Evolutionary conservation across 2,329 filamentous ascomycete genomes (phyloP).

Genomic region (Coleophoma crateriformis): DNA sequence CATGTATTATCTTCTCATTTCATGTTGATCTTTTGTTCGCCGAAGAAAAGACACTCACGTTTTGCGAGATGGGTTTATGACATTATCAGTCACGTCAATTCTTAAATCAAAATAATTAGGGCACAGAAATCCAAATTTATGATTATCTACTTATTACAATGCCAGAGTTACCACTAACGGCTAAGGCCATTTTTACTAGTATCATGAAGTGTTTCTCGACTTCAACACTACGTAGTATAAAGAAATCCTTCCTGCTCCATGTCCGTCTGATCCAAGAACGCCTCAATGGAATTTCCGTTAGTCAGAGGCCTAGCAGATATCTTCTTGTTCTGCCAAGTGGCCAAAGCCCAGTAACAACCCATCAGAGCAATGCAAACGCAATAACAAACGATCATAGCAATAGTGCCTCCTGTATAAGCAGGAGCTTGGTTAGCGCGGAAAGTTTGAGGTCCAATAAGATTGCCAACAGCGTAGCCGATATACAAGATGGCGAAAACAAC

Average conservation of each 20-base stretch:
- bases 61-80: no score
- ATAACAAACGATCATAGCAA: constrained; percentile 43
- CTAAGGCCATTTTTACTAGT: background rate
- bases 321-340: constrained; percentile 1
- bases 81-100: no score
- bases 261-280: constrained; percentile 7
- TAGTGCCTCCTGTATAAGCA: constrained; percentile 43
- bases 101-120: no score
- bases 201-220: background rate
- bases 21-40: no score
- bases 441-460: constrained; percentile 49
- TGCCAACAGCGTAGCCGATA: constrained; percentile 44
- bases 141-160: no score
- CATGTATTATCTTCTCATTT: no score
- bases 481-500: constrained; percentile 40
- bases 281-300: constrained; percentile 1
- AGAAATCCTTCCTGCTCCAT: constrained; percentile 6
- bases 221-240: constrained; percentile 1
- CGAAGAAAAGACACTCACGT: no score
- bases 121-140: no score
- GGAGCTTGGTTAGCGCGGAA: constrained; percentile 44
- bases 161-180: background rate
- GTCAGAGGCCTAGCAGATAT: background rate
- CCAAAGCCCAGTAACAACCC: constrained; percentile 27
- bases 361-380: constrained; percentile 5